Base-by-base conservation (phyloP, 23 red algal species). In the Gracilaria vermiculophylla region DNA sequence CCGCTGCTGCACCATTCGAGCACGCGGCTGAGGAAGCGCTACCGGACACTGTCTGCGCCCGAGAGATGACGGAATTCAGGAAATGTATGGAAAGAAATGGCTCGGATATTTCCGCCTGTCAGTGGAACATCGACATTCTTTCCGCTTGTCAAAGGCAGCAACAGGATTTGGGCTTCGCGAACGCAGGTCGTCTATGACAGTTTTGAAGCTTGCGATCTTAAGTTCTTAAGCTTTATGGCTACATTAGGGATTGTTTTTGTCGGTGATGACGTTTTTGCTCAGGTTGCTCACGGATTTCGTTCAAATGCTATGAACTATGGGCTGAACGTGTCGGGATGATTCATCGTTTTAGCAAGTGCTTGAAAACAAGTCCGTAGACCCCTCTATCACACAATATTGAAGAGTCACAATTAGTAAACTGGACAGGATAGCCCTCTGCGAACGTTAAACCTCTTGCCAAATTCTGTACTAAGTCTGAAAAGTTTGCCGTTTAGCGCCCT, bases 61-160 rank as follows among this genome's bases (percentile, higher is more conserved):
- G 78, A 77, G 88, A 92, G 61, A 48, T 71, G 6, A 25, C 32
- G 51, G 88, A 92, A 64, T 92, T 92, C 44, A 92, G 76, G 88
- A 83, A 82, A 48, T 92, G 88, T 53, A 92, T 92, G 88, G 88
- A 92, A 62, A 64, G 69, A 34, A 57, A 24, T 39, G 61, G 75
- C 40, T 69, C 53, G 10, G 77, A 83, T 60, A 47, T 80, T 15
- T 34, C 53, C 1, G 66, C 84, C 13, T 88, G 84, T 39, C 69
- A 88, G 52, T 88, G 84, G 84, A 88, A 88, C 32, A 76, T 88
- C 61, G 84, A 88, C 33, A 65, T 88, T 40, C 84, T 88, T 78
- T 66, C 84, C 3, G 84, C 84, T 37, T 88, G 84, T 47, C 84
- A 88, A 42, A 65, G 69, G 50, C 84, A 88, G 70, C 84, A 88